Evolutionary conservation across 2,329 filamentous ascomycete species (phyloP).

Genomic region (Botryotinia calthae): DNA sequence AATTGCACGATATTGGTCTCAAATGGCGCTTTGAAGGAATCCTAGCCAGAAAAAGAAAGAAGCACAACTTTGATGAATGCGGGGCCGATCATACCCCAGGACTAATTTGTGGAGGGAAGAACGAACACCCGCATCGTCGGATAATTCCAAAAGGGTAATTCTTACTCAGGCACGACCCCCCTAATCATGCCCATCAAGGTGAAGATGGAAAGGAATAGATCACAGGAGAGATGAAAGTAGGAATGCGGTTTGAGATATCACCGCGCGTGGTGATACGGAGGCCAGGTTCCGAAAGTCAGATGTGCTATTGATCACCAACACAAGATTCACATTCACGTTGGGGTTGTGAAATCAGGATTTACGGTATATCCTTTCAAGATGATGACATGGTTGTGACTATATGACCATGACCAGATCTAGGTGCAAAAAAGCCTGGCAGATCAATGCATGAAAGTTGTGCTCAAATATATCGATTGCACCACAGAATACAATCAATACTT

Average conservation of each 20-base stretch:
- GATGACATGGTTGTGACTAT: background rate
- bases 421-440: background rate
- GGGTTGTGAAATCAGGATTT: background rate
- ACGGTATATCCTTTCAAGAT: background rate
- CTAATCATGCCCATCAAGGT: background rate
- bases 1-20: slow-evolving; percentile 9
- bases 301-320: background rate
- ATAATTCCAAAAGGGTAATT: slow-evolving; percentile 13
- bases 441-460: slow-evolving; percentile 13
- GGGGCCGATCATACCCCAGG: slow-evolving; percentile 19
- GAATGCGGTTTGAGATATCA: background rate
- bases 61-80: slow-evolving; percentile 10
- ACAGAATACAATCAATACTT: slow-evolving; percentile 1
- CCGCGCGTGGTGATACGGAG: background rate
- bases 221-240: background rate
- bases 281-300: background rate
- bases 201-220: background rate
- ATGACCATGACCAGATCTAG: background rate
- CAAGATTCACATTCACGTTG: background rate
- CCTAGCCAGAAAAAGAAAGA: background rate
- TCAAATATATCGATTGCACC: slow-evolving; percentile 7
- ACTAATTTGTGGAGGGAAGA: slow-evolving; percentile 13
- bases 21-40: background rate
- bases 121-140: slow-evolving; percentile 12
- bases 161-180: slow-evolving; percentile 9